Conservation (phyloP, 148 eudicot species). For the Amaranthus hypochondriacus region DNA sequence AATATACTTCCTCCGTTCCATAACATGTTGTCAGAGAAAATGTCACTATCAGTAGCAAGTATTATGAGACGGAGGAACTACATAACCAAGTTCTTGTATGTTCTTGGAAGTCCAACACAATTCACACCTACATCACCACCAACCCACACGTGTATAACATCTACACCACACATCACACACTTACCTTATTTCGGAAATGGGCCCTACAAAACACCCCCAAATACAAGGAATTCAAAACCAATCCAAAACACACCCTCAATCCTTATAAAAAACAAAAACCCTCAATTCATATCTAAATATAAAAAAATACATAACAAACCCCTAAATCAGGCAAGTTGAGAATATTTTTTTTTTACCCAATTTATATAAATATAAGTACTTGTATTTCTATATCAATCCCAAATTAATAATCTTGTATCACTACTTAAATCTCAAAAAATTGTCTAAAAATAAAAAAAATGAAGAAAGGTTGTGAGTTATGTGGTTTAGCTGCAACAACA, state of each 20-base stretch:
- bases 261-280: no score
- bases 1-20: no score
- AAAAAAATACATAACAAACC: background rate
- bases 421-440: background rate
- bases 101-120: no score
- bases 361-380: background rate
- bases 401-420: no score
- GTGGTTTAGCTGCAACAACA: constrained; percentile 25
- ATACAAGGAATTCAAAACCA: background rate
- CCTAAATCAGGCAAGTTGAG: background rate
- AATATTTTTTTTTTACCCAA: background rate
- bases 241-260: background rate
- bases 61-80: no score
- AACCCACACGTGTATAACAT: background rate
- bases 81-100: no score
- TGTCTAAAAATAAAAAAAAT: background rate
- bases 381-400: background rate
- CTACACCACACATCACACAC: background rate
- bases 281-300: background rate
- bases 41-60: no score
- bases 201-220: background rate
- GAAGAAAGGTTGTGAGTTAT: constrained; percentile 34
- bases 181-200: background rate
- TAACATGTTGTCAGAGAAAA: background rate
- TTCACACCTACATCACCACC: no score